Evolutionary conservation across 2,329 filamentous ascomycete genomes (phyloP).

Genomic region (Aspergillus udagawae): DNA sequence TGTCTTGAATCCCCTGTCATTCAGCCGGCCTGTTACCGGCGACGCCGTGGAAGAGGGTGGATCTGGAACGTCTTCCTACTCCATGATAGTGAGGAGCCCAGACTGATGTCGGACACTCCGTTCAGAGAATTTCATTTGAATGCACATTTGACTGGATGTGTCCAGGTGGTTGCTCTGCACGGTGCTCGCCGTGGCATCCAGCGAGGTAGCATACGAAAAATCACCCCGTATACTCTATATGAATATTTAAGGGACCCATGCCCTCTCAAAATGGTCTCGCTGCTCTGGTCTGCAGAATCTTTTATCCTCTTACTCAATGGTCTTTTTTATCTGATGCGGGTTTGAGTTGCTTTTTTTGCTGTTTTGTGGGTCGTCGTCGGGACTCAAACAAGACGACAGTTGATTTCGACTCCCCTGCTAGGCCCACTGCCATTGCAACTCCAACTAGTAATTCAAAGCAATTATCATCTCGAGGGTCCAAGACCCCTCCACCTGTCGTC

Average conservation of each 20-base stretch:
- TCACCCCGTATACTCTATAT: constrained; percentile 1
- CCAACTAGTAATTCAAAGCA: constrained; percentile 5
- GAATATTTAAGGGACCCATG: background rate
- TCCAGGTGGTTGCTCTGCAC: background rate
- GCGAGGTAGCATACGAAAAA: background rate
- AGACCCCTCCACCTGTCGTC: background rate
- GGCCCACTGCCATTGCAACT: constrained; percentile 2
- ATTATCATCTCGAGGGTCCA: constrained; percentile 2
- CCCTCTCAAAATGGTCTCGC: background rate
- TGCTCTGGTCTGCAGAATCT: background rate
- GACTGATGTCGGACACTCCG: background rate
- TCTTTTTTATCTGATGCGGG: constrained; percentile 5
- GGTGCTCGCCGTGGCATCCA: background rate
- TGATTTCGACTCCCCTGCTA: constrained; percentile 4
- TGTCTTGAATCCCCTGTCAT: background rate
- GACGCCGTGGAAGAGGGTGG: background rate
- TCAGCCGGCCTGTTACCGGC: background rate
- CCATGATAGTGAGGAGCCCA: background rate
- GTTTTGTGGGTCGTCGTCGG: constrained; percentile 5
- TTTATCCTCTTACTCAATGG: background rate
- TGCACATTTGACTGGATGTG: background rate
- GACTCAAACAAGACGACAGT: constrained; percentile 3
- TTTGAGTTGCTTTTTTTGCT: constrained; percentile 7
- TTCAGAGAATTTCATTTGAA: background rate
- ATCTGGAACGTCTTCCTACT: background rate